A percentile compares a stretch with the other conserved stretches of the same genome.
phyloP scores from a whole-genome alignment of 2,329 filamentous ascomycete species.

The Aspergillus arachidicola region DNA sequence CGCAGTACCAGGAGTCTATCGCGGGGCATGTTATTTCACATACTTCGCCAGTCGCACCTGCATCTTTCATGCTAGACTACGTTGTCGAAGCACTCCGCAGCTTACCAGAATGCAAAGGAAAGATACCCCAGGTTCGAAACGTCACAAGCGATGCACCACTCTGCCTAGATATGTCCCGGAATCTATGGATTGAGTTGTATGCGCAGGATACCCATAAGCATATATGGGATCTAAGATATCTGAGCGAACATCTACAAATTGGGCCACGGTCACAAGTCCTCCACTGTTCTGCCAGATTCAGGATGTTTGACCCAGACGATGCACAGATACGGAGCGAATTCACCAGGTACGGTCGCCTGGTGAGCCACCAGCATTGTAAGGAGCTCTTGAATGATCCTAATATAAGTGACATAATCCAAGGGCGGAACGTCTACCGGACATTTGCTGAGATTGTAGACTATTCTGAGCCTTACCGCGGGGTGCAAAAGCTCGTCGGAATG shows the following conservation, averaged over 20 bases:
- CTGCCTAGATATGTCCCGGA: slow-evolving; percentile 13
- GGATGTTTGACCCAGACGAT: slow-evolving; percentile 9
- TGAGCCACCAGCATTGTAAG: slow-evolving; percentile 18
- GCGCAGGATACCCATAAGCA: not conserved
- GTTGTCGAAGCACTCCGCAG: slow-evolving; percentile 20
- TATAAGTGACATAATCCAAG: slow-evolving; percentile 26
- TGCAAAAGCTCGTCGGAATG: slow-evolving; percentile 24
- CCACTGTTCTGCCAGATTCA: slow-evolving; percentile 16
- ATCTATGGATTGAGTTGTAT: slow-evolving; percentile 15
- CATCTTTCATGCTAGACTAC: slow-evolving; percentile 19
- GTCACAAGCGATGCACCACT: slow-evolving; percentile 22
- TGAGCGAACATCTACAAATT: slow-evolving; percentile 7
- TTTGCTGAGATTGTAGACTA: slow-evolving; percentile 25
- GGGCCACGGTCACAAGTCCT: slow-evolving; percentile 7
- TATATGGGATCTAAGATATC: slow-evolving; percentile 17
- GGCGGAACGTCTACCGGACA: slow-evolving; percentile 22
- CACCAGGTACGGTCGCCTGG: slow-evolving; percentile 16
- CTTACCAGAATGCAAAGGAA: slow-evolving; percentile 14
- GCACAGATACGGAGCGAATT: slow-evolving; percentile 14
- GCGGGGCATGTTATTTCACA: slow-evolving; percentile 18
- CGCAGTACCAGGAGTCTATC: slow-evolving; percentile 15
- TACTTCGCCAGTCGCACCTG: slow-evolving; percentile 20
- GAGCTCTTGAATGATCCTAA: slow-evolving; percentile 21
- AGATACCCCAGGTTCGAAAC: slow-evolving; percentile 16
- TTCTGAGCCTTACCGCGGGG: slow-evolving; percentile 17